Conservation (phyloP, 257 asterid genomes). For the Nicotiana paniculata region DNA sequence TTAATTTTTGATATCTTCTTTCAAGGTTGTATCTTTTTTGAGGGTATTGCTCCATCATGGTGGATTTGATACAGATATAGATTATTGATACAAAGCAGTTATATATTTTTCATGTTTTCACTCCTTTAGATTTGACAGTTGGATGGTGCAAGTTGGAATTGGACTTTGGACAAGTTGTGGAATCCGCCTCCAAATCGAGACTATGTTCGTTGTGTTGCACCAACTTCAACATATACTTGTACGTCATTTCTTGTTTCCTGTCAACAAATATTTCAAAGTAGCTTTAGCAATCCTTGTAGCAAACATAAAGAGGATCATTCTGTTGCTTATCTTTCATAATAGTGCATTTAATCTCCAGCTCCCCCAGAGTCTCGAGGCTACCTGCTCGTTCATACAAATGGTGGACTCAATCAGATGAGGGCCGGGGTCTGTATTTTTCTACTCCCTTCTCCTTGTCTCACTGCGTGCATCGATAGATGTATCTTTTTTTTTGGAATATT, state of each 20-base stretch:
- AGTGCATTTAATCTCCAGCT: constrained; percentile 34
- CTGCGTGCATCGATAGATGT: neutral
- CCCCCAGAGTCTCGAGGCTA: constrained; percentile 74
- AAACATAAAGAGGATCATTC: neutral
- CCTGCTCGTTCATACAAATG: constrained; percentile 84
- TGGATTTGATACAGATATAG: no score
- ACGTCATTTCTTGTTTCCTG: constrained; percentile 16
- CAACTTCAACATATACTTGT: constrained; percentile 55
- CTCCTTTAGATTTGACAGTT: constrained; percentile 82
- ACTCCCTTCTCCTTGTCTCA: neutral
- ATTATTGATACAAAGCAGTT: neutral
- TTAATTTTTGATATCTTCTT: neutral
- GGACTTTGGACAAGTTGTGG: constrained; percentile 57
- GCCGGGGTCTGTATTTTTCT: constrained; percentile 65
- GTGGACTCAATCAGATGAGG: constrained; percentile 96
- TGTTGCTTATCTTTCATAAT: neutral
- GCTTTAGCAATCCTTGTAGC: neutral
- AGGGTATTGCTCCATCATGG: no score
- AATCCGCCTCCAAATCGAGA: constrained; percentile 64
- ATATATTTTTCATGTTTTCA: constrained; percentile 57
- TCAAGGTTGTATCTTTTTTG: no score
- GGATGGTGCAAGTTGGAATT: constrained; percentile 39
- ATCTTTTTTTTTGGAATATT: neutral
- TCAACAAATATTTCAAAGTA: neutral
- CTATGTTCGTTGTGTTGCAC: constrained; percentile 67